phyloP scores from a whole-genome alignment of 495 filamentous ascomycete species.

The Penicillium angulare region DNA sequence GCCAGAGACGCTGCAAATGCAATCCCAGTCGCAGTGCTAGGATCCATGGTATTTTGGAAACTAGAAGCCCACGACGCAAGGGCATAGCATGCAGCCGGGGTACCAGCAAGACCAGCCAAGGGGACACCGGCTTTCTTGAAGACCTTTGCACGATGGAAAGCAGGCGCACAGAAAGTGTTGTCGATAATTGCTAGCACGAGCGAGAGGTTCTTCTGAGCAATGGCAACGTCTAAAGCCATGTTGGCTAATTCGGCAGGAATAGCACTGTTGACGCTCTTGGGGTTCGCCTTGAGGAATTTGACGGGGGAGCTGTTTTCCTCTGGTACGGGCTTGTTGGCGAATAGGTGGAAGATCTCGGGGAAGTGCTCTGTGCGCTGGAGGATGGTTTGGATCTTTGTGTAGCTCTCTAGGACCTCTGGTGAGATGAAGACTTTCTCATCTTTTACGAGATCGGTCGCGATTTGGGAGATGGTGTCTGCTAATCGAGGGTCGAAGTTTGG shows the following conservation, averaged over 20 bases:
- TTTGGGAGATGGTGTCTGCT: slow-evolving; percentile 47
- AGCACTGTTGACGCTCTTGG: slow-evolving; percentile 65
- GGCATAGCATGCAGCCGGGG: slow-evolving; percentile 69
- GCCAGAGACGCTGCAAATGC: slow-evolving; percentile 77
- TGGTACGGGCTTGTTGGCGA: slow-evolving; percentile 78
- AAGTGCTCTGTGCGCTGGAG: slow-evolving; percentile 70
- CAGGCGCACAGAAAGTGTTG: slow-evolving; percentile 67
- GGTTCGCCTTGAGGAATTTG: slow-evolving; percentile 60
- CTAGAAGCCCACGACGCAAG: slow-evolving; percentile 53
- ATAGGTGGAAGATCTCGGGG: slow-evolving; percentile 77
- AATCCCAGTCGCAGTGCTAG: slow-evolving; percentile 66
- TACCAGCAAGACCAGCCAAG: slow-evolving; percentile 49
- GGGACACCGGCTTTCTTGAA: slow-evolving; percentile 51
- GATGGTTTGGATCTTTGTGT: slow-evolving; percentile 68
- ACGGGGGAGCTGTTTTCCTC: slow-evolving; percentile 56
- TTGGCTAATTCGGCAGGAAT: slow-evolving; percentile 65
- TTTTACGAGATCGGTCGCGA: slow-evolving; percentile 63
- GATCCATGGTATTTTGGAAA: slow-evolving; percentile 72
- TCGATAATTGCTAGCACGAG: slow-evolving; percentile 79
- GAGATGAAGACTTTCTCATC: slow-evolving; percentile 83
- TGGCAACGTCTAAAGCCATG: slow-evolving; percentile 70
- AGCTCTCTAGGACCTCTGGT: slow-evolving; percentile 61
- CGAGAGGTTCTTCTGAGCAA: slow-evolving; percentile 69
- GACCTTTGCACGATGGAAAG: slow-evolving; percentile 67
- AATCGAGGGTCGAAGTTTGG: slow-evolving; percentile 20